phyloP scores from a whole-genome alignment of 805 yeast species.

The Komagataella kurtzmanii region DNA sequence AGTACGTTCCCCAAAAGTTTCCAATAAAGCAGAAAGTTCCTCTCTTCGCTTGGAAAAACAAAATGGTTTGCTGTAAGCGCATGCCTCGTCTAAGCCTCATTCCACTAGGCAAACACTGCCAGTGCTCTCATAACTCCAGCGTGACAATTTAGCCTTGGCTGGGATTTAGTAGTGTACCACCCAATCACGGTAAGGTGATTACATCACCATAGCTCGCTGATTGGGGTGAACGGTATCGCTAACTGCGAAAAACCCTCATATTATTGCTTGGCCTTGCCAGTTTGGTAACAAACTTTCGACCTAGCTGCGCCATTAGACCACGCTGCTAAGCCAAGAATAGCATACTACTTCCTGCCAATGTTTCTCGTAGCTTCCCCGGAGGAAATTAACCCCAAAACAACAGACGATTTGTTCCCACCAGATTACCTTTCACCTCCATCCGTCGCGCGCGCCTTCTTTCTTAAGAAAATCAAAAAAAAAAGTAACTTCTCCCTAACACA shows the following conservation, averaged over 20 bases:
- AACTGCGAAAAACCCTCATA: background rate
- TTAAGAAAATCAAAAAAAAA: too few species aligned
- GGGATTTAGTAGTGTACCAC: background rate
- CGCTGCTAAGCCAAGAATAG: background rate
- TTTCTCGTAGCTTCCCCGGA: background rate
- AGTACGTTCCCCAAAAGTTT: too few species aligned
- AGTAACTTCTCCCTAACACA: background rate
- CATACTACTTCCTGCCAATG: background rate
- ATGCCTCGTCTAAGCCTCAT: background rate
- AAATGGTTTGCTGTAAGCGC: too few species aligned
- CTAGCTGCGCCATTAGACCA: background rate
- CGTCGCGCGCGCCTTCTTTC: background rate
- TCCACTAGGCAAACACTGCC: too few species aligned
- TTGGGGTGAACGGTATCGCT: background rate
- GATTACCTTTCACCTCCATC: background rate
- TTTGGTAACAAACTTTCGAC: background rate
- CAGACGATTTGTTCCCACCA: background rate
- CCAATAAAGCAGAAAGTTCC: too few species aligned
- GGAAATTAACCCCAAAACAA: background rate
- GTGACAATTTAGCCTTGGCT: background rate
- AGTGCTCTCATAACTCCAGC: background rate
- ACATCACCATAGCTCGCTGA: background rate
- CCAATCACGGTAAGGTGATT: background rate
- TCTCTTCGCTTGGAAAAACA: too few species aligned
- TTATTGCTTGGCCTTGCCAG: background rate